Conservation (phyloP, 371 early-diverging fungal genomes). For the Mortierella sp. region DNA sequence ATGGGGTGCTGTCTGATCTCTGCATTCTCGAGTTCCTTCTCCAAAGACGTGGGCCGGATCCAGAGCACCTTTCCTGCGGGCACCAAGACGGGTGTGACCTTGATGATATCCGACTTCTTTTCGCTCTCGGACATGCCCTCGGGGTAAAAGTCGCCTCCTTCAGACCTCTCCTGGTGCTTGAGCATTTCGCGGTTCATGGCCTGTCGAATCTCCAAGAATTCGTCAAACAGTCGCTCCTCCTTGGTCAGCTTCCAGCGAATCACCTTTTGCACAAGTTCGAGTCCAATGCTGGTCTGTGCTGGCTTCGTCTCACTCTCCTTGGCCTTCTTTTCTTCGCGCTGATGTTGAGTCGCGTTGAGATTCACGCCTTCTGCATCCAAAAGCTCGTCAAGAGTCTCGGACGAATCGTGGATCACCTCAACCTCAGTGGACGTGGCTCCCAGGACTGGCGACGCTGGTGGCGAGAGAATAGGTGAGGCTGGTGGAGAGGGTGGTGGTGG, state of each 20-base stretch:
- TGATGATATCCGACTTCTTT: slow-evolving; percentile 6
- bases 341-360: background rate
- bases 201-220: slow-evolving; percentile 51
- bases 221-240: slow-evolving; percentile 37
- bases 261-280: slow-evolving; percentile 53
- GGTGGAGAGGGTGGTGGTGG: slow-evolving; percentile 30
- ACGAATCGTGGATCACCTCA: slow-evolving; percentile 32
- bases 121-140: slow-evolving; percentile 1
- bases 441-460: slow-evolving; percentile 14
- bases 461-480: slow-evolving; percentile 7
- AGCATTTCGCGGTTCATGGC: slow-evolving; percentile 44
- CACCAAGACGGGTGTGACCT: slow-evolving; percentile 27
- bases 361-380: slow-evolving; percentile 38
- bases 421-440: slow-evolving; percentile 9
- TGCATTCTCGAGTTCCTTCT: slow-evolving; percentile 43
- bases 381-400: slow-evolving; percentile 24
- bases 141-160: background rate
- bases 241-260: slow-evolving; percentile 45
- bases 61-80: slow-evolving; percentile 50
- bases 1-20: slow-evolving; percentile 37
- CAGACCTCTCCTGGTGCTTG: slow-evolving; percentile 22
- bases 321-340: background rate
- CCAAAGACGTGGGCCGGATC: slow-evolving; percentile 41
- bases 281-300: slow-evolving; percentile 23
- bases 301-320: background rate